These are phyloP conservation scores for Backusella macrospora DNA, from an alignment of 192 early-diverging fungal genomes.

Conservation along the genomic window DNA sequence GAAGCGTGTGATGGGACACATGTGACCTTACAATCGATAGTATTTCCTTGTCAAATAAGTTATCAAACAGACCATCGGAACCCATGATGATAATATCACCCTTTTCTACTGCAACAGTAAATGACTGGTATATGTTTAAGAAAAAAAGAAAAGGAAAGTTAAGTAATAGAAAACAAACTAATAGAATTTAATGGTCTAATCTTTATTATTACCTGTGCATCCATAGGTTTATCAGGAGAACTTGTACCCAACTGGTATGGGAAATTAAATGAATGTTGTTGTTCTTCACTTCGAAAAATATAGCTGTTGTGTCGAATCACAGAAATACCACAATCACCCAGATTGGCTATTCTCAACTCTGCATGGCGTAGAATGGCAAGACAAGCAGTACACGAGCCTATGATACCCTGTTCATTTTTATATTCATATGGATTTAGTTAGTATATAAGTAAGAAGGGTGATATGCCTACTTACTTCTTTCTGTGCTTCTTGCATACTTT, in stretches of 20 bases:
- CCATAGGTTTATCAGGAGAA: constrained; percentile 37
- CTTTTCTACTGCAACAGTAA: constrained; percentile 81
- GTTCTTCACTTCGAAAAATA: constrained; percentile 95
- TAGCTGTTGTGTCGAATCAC: constrained; percentile 86
- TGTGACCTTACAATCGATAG: constrained; percentile 40
- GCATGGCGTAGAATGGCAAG: constrained; percentile 87
- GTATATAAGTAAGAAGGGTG: neutral
- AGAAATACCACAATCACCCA: constrained; percentile 93
- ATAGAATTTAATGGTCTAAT: neutral
- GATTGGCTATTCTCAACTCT: constrained; percentile 90
- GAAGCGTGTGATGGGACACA: constrained; percentile 8
- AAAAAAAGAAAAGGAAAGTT: constrained; percentile 2
- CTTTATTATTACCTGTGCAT: constrained; percentile 32
- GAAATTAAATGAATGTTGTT: constrained; percentile 98
- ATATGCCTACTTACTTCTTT: constrained; percentile 50
- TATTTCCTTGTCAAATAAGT: constrained; percentile 97
- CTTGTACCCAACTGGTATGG: constrained; percentile 93
- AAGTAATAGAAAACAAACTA: neutral
- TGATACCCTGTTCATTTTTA: constrained; percentile 53
- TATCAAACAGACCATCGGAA: constrained; percentile 96
- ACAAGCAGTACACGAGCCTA: constrained; percentile 93
- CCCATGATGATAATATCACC: constrained; percentile 96
- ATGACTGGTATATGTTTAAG: constrained; percentile 37
- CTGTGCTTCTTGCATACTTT: constrained; percentile 72
- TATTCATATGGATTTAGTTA: neutral